Evolutionary conservation across 805 yeast genomes (phyloP).

Genomic region (Yamadazyma insecticola): DNA sequence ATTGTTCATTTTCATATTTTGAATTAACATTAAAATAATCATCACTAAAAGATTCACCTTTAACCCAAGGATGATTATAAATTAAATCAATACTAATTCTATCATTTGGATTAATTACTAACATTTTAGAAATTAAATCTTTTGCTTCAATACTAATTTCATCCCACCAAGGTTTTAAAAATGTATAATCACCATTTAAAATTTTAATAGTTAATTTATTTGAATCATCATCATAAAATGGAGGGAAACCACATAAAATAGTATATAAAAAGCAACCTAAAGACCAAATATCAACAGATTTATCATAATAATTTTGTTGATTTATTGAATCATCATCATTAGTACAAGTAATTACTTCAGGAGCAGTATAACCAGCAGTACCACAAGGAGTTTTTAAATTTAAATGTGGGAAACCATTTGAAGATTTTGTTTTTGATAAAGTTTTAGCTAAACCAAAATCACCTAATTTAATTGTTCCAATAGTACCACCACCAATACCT

Average conservation of each 20-base stretch:
- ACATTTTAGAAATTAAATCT: conserved; percentile 57
- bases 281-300: conserved; percentile 71
- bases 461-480: conserved; percentile 61
- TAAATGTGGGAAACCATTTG: conserved; percentile 10
- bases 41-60: conserved; percentile 9
- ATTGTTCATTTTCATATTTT: conserved; percentile 8
- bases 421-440: conserved; percentile 20
- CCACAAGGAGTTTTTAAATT: conserved; percentile 69
- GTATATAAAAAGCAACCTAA: conserved; percentile 69
- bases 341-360: conserved; percentile 54
- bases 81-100: conserved; percentile 68
- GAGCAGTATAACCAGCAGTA: conserved; percentile 72
- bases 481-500: conserved; percentile 58
- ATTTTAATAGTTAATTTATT: conserved; percentile 62
- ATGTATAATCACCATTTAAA: conserved; percentile 66
- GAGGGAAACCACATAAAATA: conserved; percentile 68
- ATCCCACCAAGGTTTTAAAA: conserved; percentile 85
- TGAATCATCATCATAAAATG: conserved; percentile 69
- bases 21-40: conserved; percentile 14
- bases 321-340: conserved; percentile 11
- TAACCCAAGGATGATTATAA: conserved; percentile 66
- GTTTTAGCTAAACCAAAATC: conserved; percentile 69
- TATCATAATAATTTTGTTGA: conserved; percentile 49
- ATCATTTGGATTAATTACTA: conserved; percentile 64
- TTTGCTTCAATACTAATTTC: conserved; percentile 72